These are phyloP conservation scores for Aspergillus puulaauensis DNA, from an alignment of 2,329 filamentous ascomycete genomes.

Conservation along the genomic window DNA sequence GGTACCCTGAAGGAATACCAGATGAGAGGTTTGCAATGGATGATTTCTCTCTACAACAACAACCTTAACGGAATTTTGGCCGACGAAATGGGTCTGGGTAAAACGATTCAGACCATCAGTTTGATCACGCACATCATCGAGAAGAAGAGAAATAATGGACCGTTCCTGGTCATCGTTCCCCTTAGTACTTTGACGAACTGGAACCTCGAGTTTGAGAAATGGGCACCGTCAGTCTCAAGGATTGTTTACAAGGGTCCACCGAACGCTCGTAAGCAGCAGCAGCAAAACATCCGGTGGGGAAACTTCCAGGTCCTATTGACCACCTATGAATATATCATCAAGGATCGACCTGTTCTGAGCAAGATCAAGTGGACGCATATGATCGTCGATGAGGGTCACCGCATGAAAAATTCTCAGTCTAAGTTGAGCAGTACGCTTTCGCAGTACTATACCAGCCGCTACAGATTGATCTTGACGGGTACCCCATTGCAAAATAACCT, in stretches of 20 bases:
- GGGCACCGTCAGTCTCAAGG: constrained; percentile 82
- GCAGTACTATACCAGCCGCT: constrained; percentile 91
- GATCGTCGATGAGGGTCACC: constrained; percentile 99
- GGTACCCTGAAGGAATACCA: constrained; percentile 96
- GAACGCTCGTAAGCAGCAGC: constrained; percentile 80
- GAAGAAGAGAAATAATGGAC: constrained; percentile 85
- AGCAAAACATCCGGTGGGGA: constrained; percentile 90
- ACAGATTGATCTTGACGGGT: constrained; percentile 94
- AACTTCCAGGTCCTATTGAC: constrained; percentile 95
- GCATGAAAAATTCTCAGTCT: constrained; percentile 98
- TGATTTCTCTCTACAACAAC: constrained; percentile 99
- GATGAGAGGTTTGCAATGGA: constrained; percentile 98
- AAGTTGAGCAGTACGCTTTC: constrained; percentile 95
- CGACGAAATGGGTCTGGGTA: constrained; percentile 99
- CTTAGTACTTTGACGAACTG: constrained; percentile 97
- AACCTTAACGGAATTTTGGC: constrained; percentile 98
- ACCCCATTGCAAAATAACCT: constrained; percentile 97
- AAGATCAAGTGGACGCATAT: constrained; percentile 99
- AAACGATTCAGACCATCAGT: constrained; percentile 98
- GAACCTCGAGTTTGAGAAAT: constrained; percentile 98
- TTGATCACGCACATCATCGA: constrained; percentile 97
- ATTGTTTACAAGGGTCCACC: constrained; percentile 98
- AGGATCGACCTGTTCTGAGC: constrained; percentile 89
- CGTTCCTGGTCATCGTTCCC: constrained; percentile 94
- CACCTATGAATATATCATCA: constrained; percentile 99